Evolutionary conservation across 2,329 filamentous ascomycete genomes (phyloP).

Genomic region (Venturia effusa): DNA sequence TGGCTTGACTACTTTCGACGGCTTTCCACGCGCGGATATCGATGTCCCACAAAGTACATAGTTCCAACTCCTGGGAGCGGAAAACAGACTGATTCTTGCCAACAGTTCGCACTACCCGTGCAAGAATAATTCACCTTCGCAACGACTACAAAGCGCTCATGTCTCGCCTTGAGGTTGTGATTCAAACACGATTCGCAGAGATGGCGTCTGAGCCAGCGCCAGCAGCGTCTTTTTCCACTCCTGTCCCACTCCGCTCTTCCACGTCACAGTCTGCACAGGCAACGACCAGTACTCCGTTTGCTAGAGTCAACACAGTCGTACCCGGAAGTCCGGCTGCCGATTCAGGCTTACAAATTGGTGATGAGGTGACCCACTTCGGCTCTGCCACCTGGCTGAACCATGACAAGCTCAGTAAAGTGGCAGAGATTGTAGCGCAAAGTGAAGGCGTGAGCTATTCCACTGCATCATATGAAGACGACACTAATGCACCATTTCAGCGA

Average conservation of each 20-base stretch:
- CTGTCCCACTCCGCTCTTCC: slow-evolving; percentile 11
- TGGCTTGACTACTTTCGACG: slow-evolving; percentile 73
- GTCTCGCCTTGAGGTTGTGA: slow-evolving; percentile 66
- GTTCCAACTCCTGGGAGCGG: background rate
- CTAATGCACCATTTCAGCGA: slow-evolving; percentile 53
- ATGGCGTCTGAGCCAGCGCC: slow-evolving; percentile 36
- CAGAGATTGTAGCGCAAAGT: slow-evolving; percentile 80
- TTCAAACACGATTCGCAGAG: slow-evolving; percentile 85
- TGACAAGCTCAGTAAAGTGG: slow-evolving; percentile 73
- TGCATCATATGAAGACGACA: slow-evolving; percentile 35
- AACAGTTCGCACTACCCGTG: slow-evolving; percentile 80
- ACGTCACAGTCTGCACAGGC: slow-evolving; percentile 16
- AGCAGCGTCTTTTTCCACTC: slow-evolving; percentile 15
- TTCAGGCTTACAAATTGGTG: slow-evolving; percentile 70
- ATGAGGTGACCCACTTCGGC: slow-evolving; percentile 77
- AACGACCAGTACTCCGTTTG: slow-evolving; percentile 58
- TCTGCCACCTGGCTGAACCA: slow-evolving; percentile 75
- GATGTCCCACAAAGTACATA: slow-evolving; percentile 82
- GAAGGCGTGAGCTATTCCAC: slow-evolving; percentile 59
- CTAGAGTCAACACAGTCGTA: slow-evolving; percentile 78
- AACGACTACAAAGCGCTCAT: slow-evolving; percentile 94
- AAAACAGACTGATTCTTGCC: slow-evolving; percentile 13
- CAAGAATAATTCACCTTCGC: slow-evolving; percentile 76
- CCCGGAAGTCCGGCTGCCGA: slow-evolving; percentile 67
- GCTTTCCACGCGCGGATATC: slow-evolving; percentile 85